Percentiles rank a stretch among this genome's conserved stretches.
phyloP scores from a whole-genome alignment of 306 rosid genomes.

The Quercus wislizeni region DNA sequence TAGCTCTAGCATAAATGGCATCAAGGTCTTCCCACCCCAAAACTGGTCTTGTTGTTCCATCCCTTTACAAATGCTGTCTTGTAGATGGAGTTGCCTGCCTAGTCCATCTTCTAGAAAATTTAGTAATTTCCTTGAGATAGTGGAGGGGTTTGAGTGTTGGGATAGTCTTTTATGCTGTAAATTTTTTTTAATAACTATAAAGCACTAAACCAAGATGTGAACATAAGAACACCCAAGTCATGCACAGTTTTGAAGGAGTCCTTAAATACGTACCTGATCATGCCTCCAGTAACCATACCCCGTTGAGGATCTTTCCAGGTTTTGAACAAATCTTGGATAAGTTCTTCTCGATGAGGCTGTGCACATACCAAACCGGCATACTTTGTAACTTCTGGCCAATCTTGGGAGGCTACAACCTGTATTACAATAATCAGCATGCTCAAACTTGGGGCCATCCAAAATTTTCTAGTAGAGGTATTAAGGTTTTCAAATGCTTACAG shows the following conservation, averaged over 20 bases:
- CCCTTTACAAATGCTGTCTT: too few species aligned
- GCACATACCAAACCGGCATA: conserved; percentile 81
- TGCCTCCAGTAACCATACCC: conserved; percentile 74
- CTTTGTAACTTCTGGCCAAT: conserved; percentile 85
- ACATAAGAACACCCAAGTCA: not conserved
- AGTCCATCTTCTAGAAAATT: not conserved
- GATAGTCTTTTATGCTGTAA: not conserved
- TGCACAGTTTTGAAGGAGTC: not conserved
- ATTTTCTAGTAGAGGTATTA: not conserved
- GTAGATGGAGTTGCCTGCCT: not conserved
- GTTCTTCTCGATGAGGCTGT: conserved; percentile 78
- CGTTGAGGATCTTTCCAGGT: conserved; percentile 73
- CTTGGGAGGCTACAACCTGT: conserved; percentile 88
- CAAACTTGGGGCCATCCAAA: not conserved
- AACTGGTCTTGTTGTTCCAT: too few species aligned
- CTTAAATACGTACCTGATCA: conserved; percentile 54
- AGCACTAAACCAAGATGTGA: not conserved
- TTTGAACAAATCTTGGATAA: conserved; percentile 72
- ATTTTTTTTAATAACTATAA: not conserved
- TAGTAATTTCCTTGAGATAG: not conserved
- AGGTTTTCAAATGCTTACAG: conserved; percentile 40
- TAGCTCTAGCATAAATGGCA: too few species aligned
- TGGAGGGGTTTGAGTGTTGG: not conserved
- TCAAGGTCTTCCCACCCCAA: too few species aligned
- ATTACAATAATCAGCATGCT: conserved; percentile 21